Base-by-base conservation (phyloP, 179 eudicot species). In the Actinidia chinensis region DNA sequence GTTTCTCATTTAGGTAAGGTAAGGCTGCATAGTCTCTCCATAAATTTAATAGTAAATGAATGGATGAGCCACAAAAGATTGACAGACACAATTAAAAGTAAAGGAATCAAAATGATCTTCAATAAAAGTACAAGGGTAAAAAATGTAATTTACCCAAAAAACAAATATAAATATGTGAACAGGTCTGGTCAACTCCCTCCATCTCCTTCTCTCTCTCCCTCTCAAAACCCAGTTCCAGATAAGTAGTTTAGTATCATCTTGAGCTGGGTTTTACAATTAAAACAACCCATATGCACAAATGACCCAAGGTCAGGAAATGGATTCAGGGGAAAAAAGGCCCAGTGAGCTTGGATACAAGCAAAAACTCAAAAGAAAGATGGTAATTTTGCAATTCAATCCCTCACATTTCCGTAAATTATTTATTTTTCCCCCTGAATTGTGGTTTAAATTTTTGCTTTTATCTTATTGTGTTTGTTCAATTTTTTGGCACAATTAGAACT, bases 341-440 rank as follows among this genome's bases (percentile, higher is more conserved):
- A 90, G 89, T 80, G 93, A 90, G 75, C 85, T 90, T 4, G 93
- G 93, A 58, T 90, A 90, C 82, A 90, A 87, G 84, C 93, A 90
- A 83, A 91, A 90, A 80, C 91, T 90, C 61, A 80, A 91, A 73
- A 87, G 93, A 82, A 90, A 90, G 79, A 90, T 89, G 93, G 92
- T 89, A 7, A 46, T 22, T 68, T 22, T 7, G 28, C 23, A 23
- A 22, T 6, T 8, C 25, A 48, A 68, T 14, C 0, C 22, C 46
- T 7, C 47, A 12, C 28, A 9, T 42, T 3, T 2, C 9, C 2
- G 40, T 44, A 28, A 28, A 28, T 28, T 46, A 8, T 15, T 1
- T 1, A 1, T 17, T 7, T 7, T 18, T 6, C 1, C 22, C 44
- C 11, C 36, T 4, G 4, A n/a, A 28, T 28, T 28, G 33, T 28